Conservation (phyloP, 2,329 filamentous ascomycete genomes). For the Geosmithia putterillii region DNA sequence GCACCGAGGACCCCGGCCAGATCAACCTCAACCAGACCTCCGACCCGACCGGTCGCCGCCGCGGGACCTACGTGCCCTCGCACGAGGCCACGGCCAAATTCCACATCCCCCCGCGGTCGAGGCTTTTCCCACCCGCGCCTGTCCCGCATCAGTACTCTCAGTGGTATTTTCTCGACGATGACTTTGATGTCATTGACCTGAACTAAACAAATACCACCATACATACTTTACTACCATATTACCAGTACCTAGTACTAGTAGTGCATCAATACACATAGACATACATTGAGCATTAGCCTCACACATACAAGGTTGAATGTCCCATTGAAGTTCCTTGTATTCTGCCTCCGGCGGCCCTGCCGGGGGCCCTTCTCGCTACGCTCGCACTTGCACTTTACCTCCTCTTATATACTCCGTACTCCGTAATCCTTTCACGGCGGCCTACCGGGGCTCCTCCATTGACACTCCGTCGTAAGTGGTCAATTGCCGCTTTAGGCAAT, state of each 20-base stretch:
- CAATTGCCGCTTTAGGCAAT: no score
- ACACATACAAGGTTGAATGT: no score
- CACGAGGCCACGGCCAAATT: constrained; percentile 16
- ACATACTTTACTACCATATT: not conserved
- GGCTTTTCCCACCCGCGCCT: constrained; percentile 14
- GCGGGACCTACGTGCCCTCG: constrained; percentile 18
- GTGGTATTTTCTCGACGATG: constrained; percentile 23
- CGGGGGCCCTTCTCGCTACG: no score
- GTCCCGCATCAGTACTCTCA: constrained; percentile 18
- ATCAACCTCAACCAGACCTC: constrained; percentile 26
- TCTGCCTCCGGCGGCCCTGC: no score
- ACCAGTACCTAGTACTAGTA: not conserved
- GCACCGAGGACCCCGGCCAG: constrained; percentile 21
- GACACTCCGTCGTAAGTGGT: no score
- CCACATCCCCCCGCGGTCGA: constrained; percentile 14
- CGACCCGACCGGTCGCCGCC: constrained; percentile 12
- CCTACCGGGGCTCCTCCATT: no score
- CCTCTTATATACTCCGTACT: no score
- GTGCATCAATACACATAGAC: no score
- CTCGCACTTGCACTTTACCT: no score
- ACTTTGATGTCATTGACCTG: constrained; percentile 9
- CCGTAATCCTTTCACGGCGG: no score
- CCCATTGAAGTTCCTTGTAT: no score
- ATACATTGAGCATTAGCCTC: no score
- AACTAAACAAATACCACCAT: not conserved